Evolutionary conservation across 495 filamentous ascomycete genomes (phyloP).

Genomic region (Letharia lupina): DNA sequence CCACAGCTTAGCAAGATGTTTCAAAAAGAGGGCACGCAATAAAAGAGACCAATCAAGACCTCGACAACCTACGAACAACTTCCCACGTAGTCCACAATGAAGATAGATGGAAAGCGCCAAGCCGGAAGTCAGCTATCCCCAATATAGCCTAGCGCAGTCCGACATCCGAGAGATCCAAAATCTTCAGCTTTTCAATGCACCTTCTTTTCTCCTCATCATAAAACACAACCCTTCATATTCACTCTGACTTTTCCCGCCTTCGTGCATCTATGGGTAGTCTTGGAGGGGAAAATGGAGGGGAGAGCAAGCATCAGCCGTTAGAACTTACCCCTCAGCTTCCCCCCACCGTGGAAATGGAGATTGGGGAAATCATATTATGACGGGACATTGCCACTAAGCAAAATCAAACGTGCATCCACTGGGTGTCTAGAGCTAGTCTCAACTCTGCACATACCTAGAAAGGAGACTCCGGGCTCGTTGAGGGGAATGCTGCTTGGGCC

Average conservation of each 20-base stretch:
- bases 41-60: too few relatives aligned
- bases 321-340: slow-evolving; percentile 14
- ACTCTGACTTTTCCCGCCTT: slow-evolving; percentile 21
- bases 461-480: background rate
- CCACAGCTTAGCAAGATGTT: too few relatives aligned
- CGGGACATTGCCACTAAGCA: slow-evolving; percentile 5
- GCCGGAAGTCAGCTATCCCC: background rate
- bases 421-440: background rate
- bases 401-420: background rate
- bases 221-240: slow-evolving; percentile 23
- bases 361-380: slow-evolving; percentile 17
- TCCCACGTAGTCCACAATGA: too few relatives aligned
- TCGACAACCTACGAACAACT: too few relatives aligned
- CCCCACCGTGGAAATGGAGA: slow-evolving; percentile 4
- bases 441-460: background rate
- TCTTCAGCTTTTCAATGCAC: background rate
- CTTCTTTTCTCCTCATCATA: slow-evolving; percentile 16
- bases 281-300: slow-evolving; percentile 22
- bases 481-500: background rate
- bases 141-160: background rate
- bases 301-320: slow-evolving; percentile 16
- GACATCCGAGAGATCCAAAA: background rate
- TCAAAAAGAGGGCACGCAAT: too few relatives aligned
- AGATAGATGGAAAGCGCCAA: background rate
- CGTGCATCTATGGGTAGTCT: slow-evolving; percentile 22